Evolutionary conservation across 2,329 filamentous ascomycete species (phyloP), one percentile per base, ranked within the genome.

Genomic region (Beauveria sp.): DNA sequence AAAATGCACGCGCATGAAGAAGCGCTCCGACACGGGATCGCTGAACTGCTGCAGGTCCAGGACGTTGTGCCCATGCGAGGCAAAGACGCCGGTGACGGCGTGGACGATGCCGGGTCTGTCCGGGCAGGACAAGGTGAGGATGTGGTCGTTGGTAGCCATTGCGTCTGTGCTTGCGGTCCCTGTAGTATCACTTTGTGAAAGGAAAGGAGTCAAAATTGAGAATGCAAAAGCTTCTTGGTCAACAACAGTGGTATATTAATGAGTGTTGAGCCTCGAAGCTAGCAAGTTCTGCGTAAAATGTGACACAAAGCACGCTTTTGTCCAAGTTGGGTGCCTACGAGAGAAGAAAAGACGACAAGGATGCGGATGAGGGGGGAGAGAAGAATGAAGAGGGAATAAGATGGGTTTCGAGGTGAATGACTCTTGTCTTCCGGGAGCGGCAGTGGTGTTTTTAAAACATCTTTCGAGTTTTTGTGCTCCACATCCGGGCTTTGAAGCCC

Each of bases 1-100:
- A 69, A 93, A 93, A 74, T 93, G 90, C 67, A 93, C 89, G 71
- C 90, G 85, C 90, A 95, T 93, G 78, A 95, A 95, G 79, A 95
- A 95, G 62, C 83, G 87, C 71, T 89, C 78, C 22, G 87, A 89
- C 26, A 79, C 83, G 28, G 86, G 84, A 75, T 93, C 90, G 47
- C 86, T 89, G 79, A 91, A 95, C 76, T 95, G 90, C 76, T 92
- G 90, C 65, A 92, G 83, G 75, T 95, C 89, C 65, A 93, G 79
- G 71, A 95, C 90, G 75, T 92, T 95, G 76, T 93, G 82, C 68
- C 85, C 83, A 73, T 90, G 83, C 64, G 82, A 76, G 52, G 89
- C 88, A 65, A 95, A 83, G 67, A 93, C 81, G 64, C 86, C 89
- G 8, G 90, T 93, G 66, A 95, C 90, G 61, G 89, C 88, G 74